phyloP scores from a whole-genome alignment of 1,284 basidiomycete genomes.

The Cryptococcus neoformans region DNA sequence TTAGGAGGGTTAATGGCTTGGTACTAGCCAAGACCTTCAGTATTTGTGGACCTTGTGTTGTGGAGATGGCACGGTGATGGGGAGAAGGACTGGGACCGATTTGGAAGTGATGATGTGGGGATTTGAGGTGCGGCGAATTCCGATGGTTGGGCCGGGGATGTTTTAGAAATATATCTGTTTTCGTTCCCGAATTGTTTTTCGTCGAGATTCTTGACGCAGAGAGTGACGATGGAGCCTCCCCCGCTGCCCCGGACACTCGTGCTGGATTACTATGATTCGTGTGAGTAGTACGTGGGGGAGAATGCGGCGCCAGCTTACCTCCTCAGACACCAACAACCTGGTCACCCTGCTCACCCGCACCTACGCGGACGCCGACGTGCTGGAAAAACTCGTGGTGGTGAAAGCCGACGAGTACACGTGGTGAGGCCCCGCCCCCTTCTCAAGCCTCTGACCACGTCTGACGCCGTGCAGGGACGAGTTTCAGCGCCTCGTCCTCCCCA shows the following conservation, averaged over 20 bases:
- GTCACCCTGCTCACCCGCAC: conserved; percentile 47
- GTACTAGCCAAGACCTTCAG: no score
- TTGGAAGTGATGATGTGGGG: no score
- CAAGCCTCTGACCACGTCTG: not conserved
- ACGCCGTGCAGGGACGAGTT: conserved; percentile 37
- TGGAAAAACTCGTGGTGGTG: conserved; percentile 47
- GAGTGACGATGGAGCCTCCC: conserved; percentile 10
- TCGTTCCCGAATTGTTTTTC: no score
- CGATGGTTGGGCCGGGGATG: no score
- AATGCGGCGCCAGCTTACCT: not conserved
- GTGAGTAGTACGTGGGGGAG: conserved; percentile 17
- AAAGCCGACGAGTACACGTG: conserved; percentile 48
- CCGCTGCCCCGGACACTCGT: conserved; percentile 47
- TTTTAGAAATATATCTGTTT: no score
- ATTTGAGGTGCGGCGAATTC: no score
- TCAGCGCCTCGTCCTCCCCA: conserved; percentile 34
- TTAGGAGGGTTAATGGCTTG: no score
- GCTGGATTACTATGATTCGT: conserved; percentile 51
- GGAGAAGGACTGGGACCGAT: no score
- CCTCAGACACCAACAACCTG: conserved; percentile 49
- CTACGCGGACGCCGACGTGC: conserved; percentile 43
- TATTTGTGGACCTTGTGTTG: no score
- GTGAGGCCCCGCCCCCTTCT: conserved; percentile 18
- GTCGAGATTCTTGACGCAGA: no score
- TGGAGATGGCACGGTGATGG: no score